Base-by-base conservation (phyloP, 306 rosid species). In the Dicorynia guianensis region DNA sequence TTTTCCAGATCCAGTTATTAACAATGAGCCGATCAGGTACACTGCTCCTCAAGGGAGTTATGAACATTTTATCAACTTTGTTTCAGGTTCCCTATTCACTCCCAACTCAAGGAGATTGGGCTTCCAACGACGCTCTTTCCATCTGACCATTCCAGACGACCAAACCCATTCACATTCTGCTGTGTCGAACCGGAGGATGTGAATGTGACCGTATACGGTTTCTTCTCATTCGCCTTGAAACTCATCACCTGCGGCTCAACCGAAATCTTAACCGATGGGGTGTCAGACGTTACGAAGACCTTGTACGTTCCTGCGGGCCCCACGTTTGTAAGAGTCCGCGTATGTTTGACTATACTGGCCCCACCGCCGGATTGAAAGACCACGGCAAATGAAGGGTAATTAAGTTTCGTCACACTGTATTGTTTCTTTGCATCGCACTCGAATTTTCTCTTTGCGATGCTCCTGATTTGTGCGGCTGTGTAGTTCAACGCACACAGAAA, bases 71-170 rank as follows among this genome's bases (percentile, higher is more conserved):
- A 15, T 44, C 43, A 71, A 17, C 40, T 8, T 55, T 13, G 1
- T 49, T 39, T 12, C 17, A 39, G 0, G 13, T 54, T 55, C 33
- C 15, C 30, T 11, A 0, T 8, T 58, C 15, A 7, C 8, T 4
- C 40, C 80, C 77, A 69, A 0, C 1, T 38, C 70, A 89, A 62
- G 0, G 90, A 75, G 14, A 93, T 80, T 0, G 96, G 88, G 66
- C 97, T 89, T 19, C 89, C 87, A 11, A 93, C 96, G 1, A 75
- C 18, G 38, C 70, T 86, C 63, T 86, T 82, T 54, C 93, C 96
- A 54, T 93, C 79, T 7, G 97, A 85, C 98, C 98, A 93, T 76
- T 79, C 88, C 13, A 93, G 63, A 71, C 87, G 90, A 61, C 89
- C 93, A 70, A 91, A 91, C 46, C 84, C 79, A 52, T 71, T 63